Conservation (phyloP, 441 rosid species). For the California macrophylla region DNA sequence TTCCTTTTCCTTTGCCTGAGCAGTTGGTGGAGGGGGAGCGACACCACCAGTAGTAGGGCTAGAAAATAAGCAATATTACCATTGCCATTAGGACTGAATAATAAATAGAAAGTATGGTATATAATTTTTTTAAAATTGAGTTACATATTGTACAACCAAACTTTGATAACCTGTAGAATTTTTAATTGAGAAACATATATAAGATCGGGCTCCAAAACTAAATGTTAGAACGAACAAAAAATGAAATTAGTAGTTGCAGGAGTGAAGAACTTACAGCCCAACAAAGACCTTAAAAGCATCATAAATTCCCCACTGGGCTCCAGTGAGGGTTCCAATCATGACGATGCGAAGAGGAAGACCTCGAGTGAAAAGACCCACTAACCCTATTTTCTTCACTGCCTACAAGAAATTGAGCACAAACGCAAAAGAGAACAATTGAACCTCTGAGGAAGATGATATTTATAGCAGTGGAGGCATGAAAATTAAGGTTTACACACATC, state of each 20-base stretch:
- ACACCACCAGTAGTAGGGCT: constrained; percentile 63
- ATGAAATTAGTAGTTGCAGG: background rate
- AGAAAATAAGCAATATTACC: constrained; percentile 14
- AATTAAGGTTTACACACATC: constrained; percentile 43
- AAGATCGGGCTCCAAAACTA: no score
- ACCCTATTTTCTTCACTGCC: constrained; percentile 94
- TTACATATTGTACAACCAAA: no score
- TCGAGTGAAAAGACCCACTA: constrained; percentile 84
- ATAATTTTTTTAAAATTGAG: no score
- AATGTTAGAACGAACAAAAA: background rate
- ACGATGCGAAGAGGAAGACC: constrained; percentile 98
- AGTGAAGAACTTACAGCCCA: constrained; percentile 65
- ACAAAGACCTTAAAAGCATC: constrained; percentile 96
- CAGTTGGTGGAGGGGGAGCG: constrained; percentile 41
- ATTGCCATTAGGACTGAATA: constrained; percentile 10
- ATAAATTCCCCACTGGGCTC: constrained; percentile 96
- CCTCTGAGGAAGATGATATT: background rate
- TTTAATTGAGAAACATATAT: no score
- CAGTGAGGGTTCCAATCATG: constrained; percentile 98
- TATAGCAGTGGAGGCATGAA: background rate
- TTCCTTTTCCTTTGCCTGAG: background rate
- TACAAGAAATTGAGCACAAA: constrained; percentile 22
- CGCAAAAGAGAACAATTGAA: background rate
- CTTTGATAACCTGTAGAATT: no score
- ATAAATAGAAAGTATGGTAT: no score